Percentiles rank a stretch among this genome's conserved stretches.
Conservation (phyloP, 495 filamentous ascomycete genomes). For the Thermothielavioides terrestris region DNA sequence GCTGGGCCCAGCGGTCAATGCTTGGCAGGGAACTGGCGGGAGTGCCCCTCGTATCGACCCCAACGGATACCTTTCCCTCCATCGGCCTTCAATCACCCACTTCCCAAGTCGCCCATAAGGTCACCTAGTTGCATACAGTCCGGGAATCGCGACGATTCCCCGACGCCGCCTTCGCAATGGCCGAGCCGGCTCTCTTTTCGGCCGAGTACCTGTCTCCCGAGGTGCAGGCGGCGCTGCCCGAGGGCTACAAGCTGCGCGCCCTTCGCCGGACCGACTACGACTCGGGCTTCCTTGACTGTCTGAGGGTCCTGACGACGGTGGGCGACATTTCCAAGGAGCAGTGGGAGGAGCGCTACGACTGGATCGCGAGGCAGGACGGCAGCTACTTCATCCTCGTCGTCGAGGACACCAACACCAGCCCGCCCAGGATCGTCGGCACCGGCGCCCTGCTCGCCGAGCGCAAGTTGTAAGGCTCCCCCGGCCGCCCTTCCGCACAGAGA, state of each 20-base stretch:
- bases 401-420: conserved; percentile 50
- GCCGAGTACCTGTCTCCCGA: conserved; percentile 66
- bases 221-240: conserved; percentile 62
- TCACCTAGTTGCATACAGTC: no score
- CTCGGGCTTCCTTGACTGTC: conserved; percentile 75
- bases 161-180: conserved; percentile 21
- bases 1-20: no score
- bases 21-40: neutral
- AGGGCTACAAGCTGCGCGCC: conserved; percentile 75
- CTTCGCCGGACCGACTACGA: conserved; percentile 70
- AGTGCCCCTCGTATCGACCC: neutral
- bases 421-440: conserved; percentile 64
- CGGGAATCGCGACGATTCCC: neutral
- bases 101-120: neutral
- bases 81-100: neutral
- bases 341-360: conserved; percentile 75
- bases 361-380: conserved; percentile 68
- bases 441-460: conserved; percentile 78
- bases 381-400: conserved; percentile 82
- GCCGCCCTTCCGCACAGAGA: neutral
- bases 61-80: neutral
- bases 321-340: conserved; percentile 71
- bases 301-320: conserved; percentile 85
- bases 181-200: conserved; percentile 61
- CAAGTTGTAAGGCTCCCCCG: conserved; percentile 55